Percentiles rank a stretch among this genome's conserved stretches.
Evolutionary conservation across 768 basidiomycete genomes (phyloP).

Genomic region (Lentinula boryana): DNA sequence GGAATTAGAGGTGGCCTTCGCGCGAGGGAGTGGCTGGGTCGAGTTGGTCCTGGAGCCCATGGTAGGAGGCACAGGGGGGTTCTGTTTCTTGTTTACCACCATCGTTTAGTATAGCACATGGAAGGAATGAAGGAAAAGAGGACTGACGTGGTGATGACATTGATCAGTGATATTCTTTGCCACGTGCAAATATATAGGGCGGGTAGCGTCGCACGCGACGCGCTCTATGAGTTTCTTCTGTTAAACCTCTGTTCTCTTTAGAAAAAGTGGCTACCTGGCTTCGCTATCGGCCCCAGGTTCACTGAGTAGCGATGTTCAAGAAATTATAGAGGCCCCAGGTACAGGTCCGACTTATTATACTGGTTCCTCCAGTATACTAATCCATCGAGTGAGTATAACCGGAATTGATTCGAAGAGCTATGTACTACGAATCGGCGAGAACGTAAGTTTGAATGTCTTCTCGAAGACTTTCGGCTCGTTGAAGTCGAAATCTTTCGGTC

Average conservation of each 20-base stretch:
- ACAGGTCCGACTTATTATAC: too few species aligned
- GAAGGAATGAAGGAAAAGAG: neutral
- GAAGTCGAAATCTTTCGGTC: too few species aligned
- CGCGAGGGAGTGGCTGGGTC: slow-evolving; percentile 7
- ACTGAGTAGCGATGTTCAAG: too few species aligned
- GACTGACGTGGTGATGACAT: slow-evolving; percentile 5
- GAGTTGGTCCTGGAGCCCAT: slow-evolving; percentile 8
- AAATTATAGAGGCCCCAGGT: too few species aligned
- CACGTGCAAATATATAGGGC: neutral
- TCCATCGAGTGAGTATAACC: too few species aligned
- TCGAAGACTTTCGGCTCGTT: too few species aligned
- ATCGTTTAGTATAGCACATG: slow-evolving; percentile 1
- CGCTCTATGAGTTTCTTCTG: neutral
- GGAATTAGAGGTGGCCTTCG: slow-evolving; percentile 7
- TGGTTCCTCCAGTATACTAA: too few species aligned
- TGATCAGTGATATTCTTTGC: neutral
- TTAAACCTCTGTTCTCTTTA: neutral
- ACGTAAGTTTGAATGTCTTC: too few species aligned
- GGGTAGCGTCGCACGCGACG: neutral
- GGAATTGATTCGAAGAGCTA: too few species aligned
- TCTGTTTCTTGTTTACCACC: slow-evolving; percentile 8
- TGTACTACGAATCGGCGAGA: too few species aligned
- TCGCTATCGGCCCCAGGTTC: too few species aligned
- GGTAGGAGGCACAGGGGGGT: neutral
- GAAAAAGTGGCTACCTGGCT: too few species aligned